A percentile compares a stretch with the other conserved stretches of the same genome.
These are phyloP conservation scores for Nepenthes alata DNA, from an alignment of 179 eudicot genomes.

Conservation along the genomic window DNA sequence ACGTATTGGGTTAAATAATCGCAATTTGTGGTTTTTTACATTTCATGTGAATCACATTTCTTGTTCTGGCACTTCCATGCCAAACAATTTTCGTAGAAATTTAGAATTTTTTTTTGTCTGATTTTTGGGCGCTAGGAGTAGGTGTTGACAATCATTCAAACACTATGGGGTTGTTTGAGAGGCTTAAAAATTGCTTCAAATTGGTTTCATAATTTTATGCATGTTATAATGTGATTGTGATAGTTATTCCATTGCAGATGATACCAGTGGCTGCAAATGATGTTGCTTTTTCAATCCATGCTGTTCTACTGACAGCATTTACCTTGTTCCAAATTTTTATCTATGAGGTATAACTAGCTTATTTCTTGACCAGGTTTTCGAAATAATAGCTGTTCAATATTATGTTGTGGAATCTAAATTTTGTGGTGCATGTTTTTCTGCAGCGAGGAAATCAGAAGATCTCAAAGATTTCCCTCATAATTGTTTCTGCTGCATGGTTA, in stretches of 20 bases:
- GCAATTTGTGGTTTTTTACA: no score
- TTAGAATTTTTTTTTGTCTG: no score
- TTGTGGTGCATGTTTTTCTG: slow-evolving; percentile 1
- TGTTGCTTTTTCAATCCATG: slow-evolving; percentile 85
- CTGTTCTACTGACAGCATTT: slow-evolving; percentile 60
- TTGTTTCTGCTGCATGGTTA: slow-evolving; percentile 46
- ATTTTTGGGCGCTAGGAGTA: no score
- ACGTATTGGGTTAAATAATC: no score
- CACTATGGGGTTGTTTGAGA: no score
- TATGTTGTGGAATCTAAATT: not conserved
- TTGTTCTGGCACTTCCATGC: no score
- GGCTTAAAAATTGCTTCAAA: not conserved
- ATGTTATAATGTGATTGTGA: not conserved
- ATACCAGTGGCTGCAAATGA: slow-evolving; percentile 96
- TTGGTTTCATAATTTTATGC: not conserved
- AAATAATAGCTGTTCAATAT: not conserved
- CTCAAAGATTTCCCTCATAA: slow-evolving; percentile 39
- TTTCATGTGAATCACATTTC: no score
- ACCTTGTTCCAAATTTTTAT: slow-evolving; percentile 72
- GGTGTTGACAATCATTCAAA: no score
- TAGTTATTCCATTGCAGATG: slow-evolving; percentile 40
- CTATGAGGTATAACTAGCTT: slow-evolving; percentile 48
- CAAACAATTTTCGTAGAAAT: no score
- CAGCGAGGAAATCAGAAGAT: slow-evolving; percentile 81
- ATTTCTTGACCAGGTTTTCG: not conserved